A percentile compares a stretch with the other conserved stretches of the same genome.
Evolutionary conservation across 2,329 filamentous ascomycete species (phyloP).

Genomic region (Tolypocladium guangdongense): DNA sequence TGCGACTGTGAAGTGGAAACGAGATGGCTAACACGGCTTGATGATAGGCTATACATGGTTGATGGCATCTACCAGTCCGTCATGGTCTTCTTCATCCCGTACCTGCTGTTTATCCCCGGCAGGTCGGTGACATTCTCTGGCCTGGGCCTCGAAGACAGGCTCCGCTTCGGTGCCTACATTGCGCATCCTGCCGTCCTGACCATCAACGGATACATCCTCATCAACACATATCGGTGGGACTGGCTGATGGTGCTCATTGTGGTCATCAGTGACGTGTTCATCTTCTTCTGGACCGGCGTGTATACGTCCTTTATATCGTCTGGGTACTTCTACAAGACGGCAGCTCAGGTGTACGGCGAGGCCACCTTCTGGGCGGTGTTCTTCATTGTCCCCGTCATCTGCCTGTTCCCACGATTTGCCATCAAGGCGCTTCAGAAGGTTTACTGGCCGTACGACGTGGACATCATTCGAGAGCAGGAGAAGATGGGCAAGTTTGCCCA

Average conservation of each 20-base stretch:
- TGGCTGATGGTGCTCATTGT: slow-evolving; percentile 88
- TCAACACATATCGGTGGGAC: slow-evolving; percentile 97
- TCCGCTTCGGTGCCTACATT: slow-evolving; percentile 78
- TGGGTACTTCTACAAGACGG: slow-evolving; percentile 61
- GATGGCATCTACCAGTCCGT: slow-evolving; percentile 93
- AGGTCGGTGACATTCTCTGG: slow-evolving; percentile 64
- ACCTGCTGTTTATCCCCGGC: slow-evolving; percentile 61
- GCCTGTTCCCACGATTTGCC: slow-evolving; percentile 76
- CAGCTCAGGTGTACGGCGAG: slow-evolving; percentile 65
- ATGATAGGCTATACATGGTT: slow-evolving; percentile 72
- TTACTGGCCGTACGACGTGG: slow-evolving; percentile 84
- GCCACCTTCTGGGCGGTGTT: slow-evolving; percentile 81
- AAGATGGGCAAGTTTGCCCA: slow-evolving; percentile 72
- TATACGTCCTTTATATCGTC: slow-evolving; percentile 50
- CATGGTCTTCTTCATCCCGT: slow-evolving; percentile 88
- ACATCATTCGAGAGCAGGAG: slow-evolving; percentile 91
- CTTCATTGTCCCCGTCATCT: slow-evolving; percentile 68
- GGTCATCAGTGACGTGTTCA: slow-evolving; percentile 67
- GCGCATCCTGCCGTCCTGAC: slow-evolving; percentile 74
- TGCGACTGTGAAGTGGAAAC: neutral
- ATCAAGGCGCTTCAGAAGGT: slow-evolving; percentile 88
- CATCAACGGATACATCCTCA: slow-evolving; percentile 87
- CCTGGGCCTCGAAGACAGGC: slow-evolving; percentile 64
- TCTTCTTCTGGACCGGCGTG: slow-evolving; percentile 93
- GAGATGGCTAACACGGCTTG: slow-evolving; percentile 3